These are phyloP conservation scores for Gymnopilus dilepis DNA, from an alignment of 768 basidiomycete genomes.

Conservation along the genomic window DNA sequence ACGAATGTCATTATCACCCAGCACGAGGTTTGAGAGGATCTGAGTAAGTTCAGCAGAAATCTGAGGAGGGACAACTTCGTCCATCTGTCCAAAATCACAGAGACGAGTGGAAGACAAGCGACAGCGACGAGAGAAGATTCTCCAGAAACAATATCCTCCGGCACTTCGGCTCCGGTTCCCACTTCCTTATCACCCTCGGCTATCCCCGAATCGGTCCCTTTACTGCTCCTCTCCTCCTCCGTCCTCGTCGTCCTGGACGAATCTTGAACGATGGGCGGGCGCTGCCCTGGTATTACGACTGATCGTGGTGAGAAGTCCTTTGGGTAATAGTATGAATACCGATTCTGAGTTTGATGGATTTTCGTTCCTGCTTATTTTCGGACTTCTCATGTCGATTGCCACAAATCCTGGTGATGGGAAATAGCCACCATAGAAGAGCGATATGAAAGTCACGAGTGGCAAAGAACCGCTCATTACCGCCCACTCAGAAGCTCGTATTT, in stretches of 20 bases:
- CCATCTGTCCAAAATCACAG: slow-evolving; percentile 36
- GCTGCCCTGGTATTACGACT: too few species aligned
- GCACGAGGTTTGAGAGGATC: slow-evolving; percentile 82
- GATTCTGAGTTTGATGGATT: too few species aligned
- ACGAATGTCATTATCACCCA: slow-evolving; percentile 84
- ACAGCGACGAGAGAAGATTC: not conserved
- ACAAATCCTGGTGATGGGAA: too few species aligned
- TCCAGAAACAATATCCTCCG: not conserved
- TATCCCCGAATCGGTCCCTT: slow-evolving; percentile 13
- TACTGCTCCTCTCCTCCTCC: not conserved
- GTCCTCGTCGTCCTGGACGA: not conserved
- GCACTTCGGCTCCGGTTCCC: slow-evolving; percentile 11
- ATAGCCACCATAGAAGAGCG: too few species aligned
- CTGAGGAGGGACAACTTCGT: slow-evolving; percentile 63
- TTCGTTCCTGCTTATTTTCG: too few species aligned
- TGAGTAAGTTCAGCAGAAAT: slow-evolving; percentile 80
- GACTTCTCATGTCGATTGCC: too few species aligned
- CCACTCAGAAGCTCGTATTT: too few species aligned
- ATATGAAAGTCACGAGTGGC: too few species aligned
- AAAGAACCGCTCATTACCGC: too few species aligned
- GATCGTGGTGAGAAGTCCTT: too few species aligned
- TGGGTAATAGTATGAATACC: too few species aligned
- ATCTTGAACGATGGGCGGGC: not conserved
- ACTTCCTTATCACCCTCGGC: slow-evolving; percentile 15
- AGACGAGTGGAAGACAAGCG: not conserved